Conservation (phyloP, 306 rosid genomes). For the Boehmeria nivea region DNA sequence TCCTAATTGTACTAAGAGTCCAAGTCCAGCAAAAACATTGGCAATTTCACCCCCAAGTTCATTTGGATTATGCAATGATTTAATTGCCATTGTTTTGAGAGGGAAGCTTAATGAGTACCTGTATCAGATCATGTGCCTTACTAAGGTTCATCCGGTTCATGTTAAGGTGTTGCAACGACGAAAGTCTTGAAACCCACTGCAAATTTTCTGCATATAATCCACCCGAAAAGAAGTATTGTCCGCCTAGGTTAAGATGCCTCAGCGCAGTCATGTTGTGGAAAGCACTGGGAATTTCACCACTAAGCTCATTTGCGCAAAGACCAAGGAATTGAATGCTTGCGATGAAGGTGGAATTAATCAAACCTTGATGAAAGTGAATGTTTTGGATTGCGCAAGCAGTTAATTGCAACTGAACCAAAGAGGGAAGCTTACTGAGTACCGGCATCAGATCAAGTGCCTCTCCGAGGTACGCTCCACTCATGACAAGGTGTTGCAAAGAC, state of each 20-base stretch:
- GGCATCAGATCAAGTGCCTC: neutral
- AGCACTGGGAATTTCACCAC: neutral
- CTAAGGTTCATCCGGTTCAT: too few relatives aligned
- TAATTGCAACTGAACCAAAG: neutral
- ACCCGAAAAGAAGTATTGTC: conserved; percentile 11
- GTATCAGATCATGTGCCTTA: too few relatives aligned
- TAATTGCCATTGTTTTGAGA: neutral
- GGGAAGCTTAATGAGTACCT: too few relatives aligned
- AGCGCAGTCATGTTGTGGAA: conserved; percentile 2
- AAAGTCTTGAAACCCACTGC: too few relatives aligned
- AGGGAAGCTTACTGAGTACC: conserved; percentile 7
- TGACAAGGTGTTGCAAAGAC: conserved; percentile 6
- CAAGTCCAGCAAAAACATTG: too few relatives aligned
- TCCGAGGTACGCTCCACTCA: neutral
- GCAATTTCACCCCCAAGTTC: too few relatives aligned
- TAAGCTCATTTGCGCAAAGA: neutral
- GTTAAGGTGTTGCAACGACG: too few relatives aligned
- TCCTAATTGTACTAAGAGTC: too few relatives aligned
- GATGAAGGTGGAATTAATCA: too few relatives aligned
- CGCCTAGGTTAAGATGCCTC: neutral
- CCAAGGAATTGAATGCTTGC: neutral
- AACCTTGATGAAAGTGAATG: neutral
- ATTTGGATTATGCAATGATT: neutral
- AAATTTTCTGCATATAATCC: too few relatives aligned
- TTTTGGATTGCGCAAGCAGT: neutral